Evolutionary conservation across 2,329 filamentous ascomycete genomes (phyloP), one percentile per base, ranked within the genome.

Genomic region (Aspergillus eucalypticola): DNA sequence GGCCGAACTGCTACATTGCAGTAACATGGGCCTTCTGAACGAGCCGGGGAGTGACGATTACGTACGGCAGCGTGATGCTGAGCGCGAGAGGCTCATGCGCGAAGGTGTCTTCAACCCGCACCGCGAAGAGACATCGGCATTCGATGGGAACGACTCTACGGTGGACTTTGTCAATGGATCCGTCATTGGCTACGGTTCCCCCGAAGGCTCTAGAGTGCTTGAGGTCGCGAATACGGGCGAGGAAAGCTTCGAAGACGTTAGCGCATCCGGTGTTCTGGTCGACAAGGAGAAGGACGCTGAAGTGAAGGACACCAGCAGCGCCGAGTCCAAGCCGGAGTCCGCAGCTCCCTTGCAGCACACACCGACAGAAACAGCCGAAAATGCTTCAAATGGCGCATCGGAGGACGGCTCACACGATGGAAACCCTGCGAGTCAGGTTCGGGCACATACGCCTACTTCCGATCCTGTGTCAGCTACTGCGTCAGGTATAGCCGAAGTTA

Each of bases 21-120:
- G 94, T 75, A 99, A 99, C 74, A 99, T 99, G 95, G 93, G 91
- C 5, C 81, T 99, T 38, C 81, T 99, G 66, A 99, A 99, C 72
- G 93, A 98, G 73, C 82, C 87, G 8, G 95, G 94, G 32, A 93
- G 92, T 10, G 93, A 99, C 73, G 88, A 92, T 65, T 87, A 96
- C 65, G 92, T 98, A 61, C 87, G 84, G 62, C 83, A 86, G 44
- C 86, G 95, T 61, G 93, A 99, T 71, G 78, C 83, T 10, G 92
- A 97, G 73, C 87, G 95, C 53, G 90, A 96, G 66, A 86, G 87
- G 41, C 79, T 98, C 44, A 89, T 92, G 67, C 82, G 81, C 1
- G 90, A 95, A 71, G 93, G 92, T 44, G 89, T 86, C 66, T 85
- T 96, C 56, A 75, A 78, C 29, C 76, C 71, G 21, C 73, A 73